Base-by-base conservation (phyloP, 23 red algal genomes). In the Agarophyton chilense region DNA sequence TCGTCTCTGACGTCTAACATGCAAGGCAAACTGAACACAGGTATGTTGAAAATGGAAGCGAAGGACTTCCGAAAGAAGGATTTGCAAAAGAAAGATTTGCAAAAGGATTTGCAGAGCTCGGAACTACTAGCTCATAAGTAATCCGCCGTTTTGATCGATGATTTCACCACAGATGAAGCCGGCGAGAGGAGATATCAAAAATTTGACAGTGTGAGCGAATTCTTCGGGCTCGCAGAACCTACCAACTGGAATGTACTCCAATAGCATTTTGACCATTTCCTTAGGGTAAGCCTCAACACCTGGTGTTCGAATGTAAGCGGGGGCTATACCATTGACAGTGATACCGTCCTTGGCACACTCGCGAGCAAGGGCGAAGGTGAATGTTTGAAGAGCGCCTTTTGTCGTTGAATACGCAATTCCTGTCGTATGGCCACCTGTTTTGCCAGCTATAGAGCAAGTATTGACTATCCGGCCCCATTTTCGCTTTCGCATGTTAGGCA, bases 131-230 rank as follows among this genome's bases (percentile, higher is more conserved):
- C 82, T 87, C 82, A 87, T 87, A 24, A 90, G 51, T 29, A 90
- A 62, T 40, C 86, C 86, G 42, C 86, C 86, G 75, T 90, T 90
- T 46, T 90, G 86, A 74, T 95, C 96, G 19, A 98, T 87, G 33
- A 98, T 95, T 88, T 95, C 92, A 4, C 96, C 96, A 22, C 92
- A 95, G 47, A 98, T 95, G 82, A 98, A 98, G 2, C 96, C 96
- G n/a, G 93, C 89, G 51, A 95, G 60, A 52, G 96, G 96, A 38
- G 93, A 95, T 41, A 94, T 89, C 35, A 98, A 91, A 91, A 98
- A 98, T 74, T 83, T 77, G 51, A 98, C 93, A 24, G 88, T 90
- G 66, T 95, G 92, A 19, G 92, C 88, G 92, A 95, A 98, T 78
- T 98, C 86, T 78, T 95, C 96, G 21, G 96, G 96, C 49, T 95